Base-by-base conservation (phyloP, 495 filamentous ascomycete species). In the Chlorociboria aeruginascens region DNA sequence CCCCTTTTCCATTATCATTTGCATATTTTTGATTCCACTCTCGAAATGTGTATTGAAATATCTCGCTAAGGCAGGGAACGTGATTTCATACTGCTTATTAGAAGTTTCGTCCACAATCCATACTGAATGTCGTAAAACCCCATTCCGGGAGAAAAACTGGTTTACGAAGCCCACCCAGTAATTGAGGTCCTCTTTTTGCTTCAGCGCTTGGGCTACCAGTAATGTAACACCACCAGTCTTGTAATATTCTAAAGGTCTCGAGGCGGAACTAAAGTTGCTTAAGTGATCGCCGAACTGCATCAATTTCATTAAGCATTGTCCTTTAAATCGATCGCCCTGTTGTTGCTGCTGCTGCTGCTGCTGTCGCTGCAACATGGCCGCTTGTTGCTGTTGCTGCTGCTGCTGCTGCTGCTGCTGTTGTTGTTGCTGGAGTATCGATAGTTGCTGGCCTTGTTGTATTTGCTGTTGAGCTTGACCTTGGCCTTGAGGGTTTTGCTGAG, bases 11-110 rank as follows among this genome's bases (percentile, higher is more conserved):
- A 88, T 67, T 13, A 84, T 71, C 68, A 94, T 74, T 59, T 92
- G 86, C 42, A 95, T 85, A 16, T 74, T 79, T 40, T 72, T 75
- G 33, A 94, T 78, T 6, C 86, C 86, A 46, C 83, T 89, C n/a
- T 82, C 79, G 55, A 85, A 93, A 52, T 89, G 82, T 0, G 82
- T 86, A 42, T 79, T 68, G 60, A 90, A 93, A 54, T 85, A 94
- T 41, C 86, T 79, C 12, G 89, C 73, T 14, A 95, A 63, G 1
- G 82, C 79, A 7, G 85, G 73, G 30, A 77, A 81, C 2, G 78
- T 71, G 37, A 95, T 84, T 54, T 90, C 86, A 48, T 83, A 92
- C 44, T 82, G 76, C 62, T 92, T 94, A 36, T 65, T 55, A 3
- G 39, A 39, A 16, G 31, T 51, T n/a, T 56, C 51, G 11, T 51